Conservation (phyloP, 495 filamentous ascomycete species). For the Bombardia bombarda region DNA sequence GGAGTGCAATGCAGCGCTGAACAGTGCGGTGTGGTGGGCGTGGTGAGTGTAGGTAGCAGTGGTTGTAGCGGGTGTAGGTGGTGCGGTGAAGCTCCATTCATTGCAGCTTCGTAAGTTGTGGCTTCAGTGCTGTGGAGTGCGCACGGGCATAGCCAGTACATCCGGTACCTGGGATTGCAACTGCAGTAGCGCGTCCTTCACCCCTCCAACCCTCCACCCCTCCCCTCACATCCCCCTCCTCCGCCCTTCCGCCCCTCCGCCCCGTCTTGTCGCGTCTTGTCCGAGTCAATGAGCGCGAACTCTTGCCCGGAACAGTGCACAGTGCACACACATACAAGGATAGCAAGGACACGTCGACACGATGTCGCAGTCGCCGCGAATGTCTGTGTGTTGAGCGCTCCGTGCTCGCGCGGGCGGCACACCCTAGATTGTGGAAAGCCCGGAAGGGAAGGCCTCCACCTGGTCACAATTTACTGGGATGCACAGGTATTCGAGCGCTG, state of each 20-base stretch:
- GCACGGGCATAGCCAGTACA: not conserved
- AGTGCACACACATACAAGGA: too few species aligned
- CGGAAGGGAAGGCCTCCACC: not conserved
- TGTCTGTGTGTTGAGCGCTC: not conserved
- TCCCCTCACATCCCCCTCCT: not conserved
- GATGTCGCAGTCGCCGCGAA: not conserved
- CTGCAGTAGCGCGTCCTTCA: conserved; percentile 3
- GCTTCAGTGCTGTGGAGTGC: not conserved
- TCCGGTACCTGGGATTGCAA: conserved; percentile 7
- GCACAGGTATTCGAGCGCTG: too few species aligned
- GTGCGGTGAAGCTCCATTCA: not conserved
- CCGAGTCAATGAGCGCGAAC: too few species aligned
- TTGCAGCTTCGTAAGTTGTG: not conserved
- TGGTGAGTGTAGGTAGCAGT: not conserved
- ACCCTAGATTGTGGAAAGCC: too few species aligned
- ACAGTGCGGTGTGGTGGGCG: not conserved
- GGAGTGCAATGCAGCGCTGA: not conserved
- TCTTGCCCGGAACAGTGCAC: too few species aligned
- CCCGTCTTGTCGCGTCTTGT: too few species aligned
- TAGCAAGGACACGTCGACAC: not conserved
- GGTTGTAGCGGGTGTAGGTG: not conserved
- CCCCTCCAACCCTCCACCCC: not conserved
- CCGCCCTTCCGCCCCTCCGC: not conserved
- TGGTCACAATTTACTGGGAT: not conserved
- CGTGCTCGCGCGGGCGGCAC: not conserved